A percentile compares a stretch with the other conserved stretches of the same genome.
Evolutionary conservation across 2,329 filamentous ascomycete species (phyloP).

Genomic region (Epichloe sibirici): DNA sequence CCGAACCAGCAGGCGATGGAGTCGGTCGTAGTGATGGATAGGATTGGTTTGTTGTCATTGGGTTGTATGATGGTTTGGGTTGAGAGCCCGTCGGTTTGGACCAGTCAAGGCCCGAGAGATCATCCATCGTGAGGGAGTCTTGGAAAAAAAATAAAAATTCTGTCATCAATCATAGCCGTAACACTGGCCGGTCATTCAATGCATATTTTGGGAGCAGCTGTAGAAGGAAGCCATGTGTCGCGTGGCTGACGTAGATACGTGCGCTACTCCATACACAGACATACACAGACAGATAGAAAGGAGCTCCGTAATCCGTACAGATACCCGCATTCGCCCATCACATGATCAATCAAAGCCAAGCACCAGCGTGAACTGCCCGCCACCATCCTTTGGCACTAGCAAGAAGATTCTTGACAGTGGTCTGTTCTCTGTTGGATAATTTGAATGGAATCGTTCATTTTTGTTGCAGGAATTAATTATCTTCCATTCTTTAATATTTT

Average conservation of each 20-base stretch:
- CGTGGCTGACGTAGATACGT: neutral
- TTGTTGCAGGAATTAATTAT: too few relatives aligned
- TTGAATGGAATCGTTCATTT: too few relatives aligned
- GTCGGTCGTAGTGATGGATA: conserved; percentile 43
- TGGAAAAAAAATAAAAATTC: neutral
- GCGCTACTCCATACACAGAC: too few relatives aligned
- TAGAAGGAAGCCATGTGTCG: neutral
- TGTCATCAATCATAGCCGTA: conserved; percentile 5
- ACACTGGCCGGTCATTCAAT: conserved; percentile 5
- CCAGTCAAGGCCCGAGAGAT: conserved; percentile 50
- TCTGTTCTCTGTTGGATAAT: too few relatives aligned
- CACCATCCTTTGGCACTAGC: too few relatives aligned
- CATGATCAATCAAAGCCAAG: neutral
- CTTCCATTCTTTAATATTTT: too few relatives aligned
- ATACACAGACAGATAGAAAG: too few relatives aligned
- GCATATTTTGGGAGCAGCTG: neutral
- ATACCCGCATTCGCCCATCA: neutral
- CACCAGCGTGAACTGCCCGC: neutral
- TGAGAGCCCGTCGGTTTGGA: conserved; percentile 27
- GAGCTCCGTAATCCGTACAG: too few relatives aligned
- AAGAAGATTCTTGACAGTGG: too few relatives aligned
- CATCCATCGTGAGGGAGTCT: conserved; percentile 37
- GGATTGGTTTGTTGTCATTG: conserved; percentile 26
- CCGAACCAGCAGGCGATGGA: conserved; percentile 42
- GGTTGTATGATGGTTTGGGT: conserved; percentile 20